Conservation (phyloP, 202 grass and related monocot genomes). For the Setaria viridis region DNA sequence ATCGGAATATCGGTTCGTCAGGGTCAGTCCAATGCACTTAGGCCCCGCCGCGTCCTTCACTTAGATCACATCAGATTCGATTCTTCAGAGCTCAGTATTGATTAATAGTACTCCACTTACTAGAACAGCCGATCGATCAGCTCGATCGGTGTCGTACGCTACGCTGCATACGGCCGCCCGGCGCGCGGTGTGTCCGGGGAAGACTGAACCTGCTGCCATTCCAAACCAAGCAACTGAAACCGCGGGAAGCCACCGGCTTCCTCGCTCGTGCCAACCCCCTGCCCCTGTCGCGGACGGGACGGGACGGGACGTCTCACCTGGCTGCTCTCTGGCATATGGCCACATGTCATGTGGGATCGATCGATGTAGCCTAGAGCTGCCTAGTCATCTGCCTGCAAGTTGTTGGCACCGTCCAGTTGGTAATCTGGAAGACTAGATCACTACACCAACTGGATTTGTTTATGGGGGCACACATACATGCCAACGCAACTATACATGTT, state of each 20-base stretch:
- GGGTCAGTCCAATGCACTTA: conserved; percentile 36
- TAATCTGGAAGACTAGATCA: background rate
- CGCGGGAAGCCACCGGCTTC: background rate
- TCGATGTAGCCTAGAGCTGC: background rate
- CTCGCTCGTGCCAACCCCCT: background rate
- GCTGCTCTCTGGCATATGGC: background rate
- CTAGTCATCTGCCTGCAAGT: background rate
- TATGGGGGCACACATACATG: background rate
- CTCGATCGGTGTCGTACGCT: background rate
- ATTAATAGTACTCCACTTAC: too few species aligned
- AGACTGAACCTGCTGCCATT: background rate
- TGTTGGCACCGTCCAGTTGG: conserved; percentile 1
- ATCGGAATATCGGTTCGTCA: background rate
- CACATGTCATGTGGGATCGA: conserved; percentile 1
- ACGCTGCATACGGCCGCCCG: background rate
- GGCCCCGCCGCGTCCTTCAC: too few species aligned
- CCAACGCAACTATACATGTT: too few species aligned
- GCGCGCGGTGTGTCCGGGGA: background rate
- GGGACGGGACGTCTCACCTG: too few species aligned
- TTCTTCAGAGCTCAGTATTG: background rate
- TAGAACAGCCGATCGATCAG: too few species aligned
- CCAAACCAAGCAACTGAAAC: background rate
- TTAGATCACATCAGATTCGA: conserved; percentile 32
- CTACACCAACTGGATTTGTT: background rate
- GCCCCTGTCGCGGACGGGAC: too few species aligned